Percentiles rank a stretch among this genome's conserved stretches.
Conservation (phyloP, 1,284 basidiomycete species). For the Ceratobasidium sp. region DNA sequence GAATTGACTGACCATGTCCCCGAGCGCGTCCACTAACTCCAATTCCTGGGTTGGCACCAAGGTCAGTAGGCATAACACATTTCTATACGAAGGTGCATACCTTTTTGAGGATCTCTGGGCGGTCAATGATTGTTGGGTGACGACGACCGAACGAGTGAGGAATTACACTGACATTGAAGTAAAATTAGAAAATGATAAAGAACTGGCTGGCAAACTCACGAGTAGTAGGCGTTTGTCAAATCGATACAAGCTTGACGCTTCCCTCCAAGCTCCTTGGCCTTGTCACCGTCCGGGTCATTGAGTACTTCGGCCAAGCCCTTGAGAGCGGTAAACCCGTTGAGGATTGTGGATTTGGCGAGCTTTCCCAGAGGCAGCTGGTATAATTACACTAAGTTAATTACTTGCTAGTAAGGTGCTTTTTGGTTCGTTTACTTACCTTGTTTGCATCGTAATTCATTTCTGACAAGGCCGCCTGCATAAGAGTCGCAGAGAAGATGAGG, state of each 20-base stretch:
- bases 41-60: constrained; percentile 59
- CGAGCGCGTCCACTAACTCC: constrained; percentile 71
- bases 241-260: constrained; percentile 39
- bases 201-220: constrained; percentile 56
- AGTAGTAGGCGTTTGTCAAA: constrained; percentile 60
- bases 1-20: constrained; percentile 47
- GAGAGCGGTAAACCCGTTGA: constrained; percentile 61
- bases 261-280: constrained; percentile 41
- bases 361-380: constrained; percentile 63
- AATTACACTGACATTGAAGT: constrained; percentile 41
- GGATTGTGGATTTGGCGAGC: constrained; percentile 51
- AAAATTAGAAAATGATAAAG: not conserved
- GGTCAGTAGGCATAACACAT: constrained; percentile 9
- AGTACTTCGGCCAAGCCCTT: constrained; percentile 57
- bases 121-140: constrained; percentile 44
- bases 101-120: constrained; percentile 34
- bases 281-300: constrained; percentile 41
- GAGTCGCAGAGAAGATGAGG: constrained; percentile 51
- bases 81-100: not conserved
- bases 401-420: no score
- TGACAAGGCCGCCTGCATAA: constrained; percentile 67
- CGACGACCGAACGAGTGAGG: constrained; percentile 46
- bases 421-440: constrained; percentile 57
- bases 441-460: constrained; percentile 77
- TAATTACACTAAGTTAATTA: not conserved